A percentile compares a stretch with the other conserved stretches of the same genome.
Evolutionary conservation across 192 early-diverging fungal genomes (phyloP).

Genomic region (Rhizophagus sp.): DNA sequence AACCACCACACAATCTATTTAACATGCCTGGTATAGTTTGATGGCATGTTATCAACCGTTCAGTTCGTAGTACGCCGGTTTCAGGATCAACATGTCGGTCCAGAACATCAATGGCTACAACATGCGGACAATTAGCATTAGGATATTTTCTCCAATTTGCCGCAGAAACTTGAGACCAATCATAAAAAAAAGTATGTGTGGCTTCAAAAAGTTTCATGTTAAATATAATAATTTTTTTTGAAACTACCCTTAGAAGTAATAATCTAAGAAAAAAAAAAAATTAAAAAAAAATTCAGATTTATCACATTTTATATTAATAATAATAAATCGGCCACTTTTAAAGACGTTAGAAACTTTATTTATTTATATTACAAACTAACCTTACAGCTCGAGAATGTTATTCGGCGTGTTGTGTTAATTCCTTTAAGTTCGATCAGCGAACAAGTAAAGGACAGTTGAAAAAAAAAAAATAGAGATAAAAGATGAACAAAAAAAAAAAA

Average conservation of each 20-base stretch:
- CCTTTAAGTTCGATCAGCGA: too few relatives aligned
- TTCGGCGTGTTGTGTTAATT: too few relatives aligned
- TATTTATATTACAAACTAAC: too few relatives aligned
- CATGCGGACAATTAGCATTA: constrained; percentile 90
- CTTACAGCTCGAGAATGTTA: too few relatives aligned
- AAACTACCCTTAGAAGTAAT: neutral
- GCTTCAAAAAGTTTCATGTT: constrained; percentile 86
- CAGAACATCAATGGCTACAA: constrained; percentile 88
- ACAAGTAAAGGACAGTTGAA: too few relatives aligned
- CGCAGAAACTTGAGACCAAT: constrained; percentile 78
- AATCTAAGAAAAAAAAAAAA: neutral
- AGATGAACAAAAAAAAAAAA: too few relatives aligned
- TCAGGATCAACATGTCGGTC: constrained; percentile 76
- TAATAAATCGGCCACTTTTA: too few relatives aligned
- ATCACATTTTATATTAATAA: too few relatives aligned
- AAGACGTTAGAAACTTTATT: too few relatives aligned
- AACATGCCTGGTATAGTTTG: constrained; percentile 87
- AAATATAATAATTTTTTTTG: too few relatives aligned
- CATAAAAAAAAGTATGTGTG: constrained; percentile 75
- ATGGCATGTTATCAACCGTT: constrained; percentile 86
- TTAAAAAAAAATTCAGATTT: too few relatives aligned
- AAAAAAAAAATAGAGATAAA: too few relatives aligned
- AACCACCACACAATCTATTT: constrained; percentile 63
- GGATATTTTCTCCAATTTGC: constrained; percentile 99
- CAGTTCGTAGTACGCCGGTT: constrained; percentile 84